Evolutionary conservation across 352 stramenopile species (phyloP), one percentile per base, ranked within the genome.

Genomic region (Phytopythium helicoides): DNA sequence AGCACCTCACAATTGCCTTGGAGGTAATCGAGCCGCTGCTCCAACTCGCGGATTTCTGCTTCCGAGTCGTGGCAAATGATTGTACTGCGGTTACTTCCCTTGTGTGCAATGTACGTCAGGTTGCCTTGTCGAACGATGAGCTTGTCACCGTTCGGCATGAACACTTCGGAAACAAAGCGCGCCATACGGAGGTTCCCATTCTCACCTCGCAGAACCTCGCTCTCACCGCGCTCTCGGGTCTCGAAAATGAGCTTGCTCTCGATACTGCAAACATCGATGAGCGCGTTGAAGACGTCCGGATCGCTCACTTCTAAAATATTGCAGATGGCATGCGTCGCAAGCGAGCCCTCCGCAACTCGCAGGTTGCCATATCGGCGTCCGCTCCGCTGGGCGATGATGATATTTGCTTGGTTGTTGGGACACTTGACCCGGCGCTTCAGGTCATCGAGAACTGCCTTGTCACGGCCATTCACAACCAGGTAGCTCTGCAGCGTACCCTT

Each of bases 101-200:
- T 90, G 56, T 92, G 86, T 3, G 78, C 75, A 60, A 94, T 91
- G 55, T 85, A 94, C 18, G 81, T 73, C 59, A 92, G 60, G 56
- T 94, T 94, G 10, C 81, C 84, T 5, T 58, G 66, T 2, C 84
- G 81, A 36, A 91, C 81, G 39, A 89, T 55, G 46, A 94, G 88
- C 44, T 92, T 92, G 56, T 92, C 80, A 35, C 80, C 81, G 18
- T 56, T 84, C 3, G 77, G 73, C 18, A 94, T 52, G 33, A 76
- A 92, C 9, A 87, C 81, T 54, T 94, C 81, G 0, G 68, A 73
- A 14, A 92, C 78, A 40, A 72, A 81, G 8, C 68, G 74, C 19
- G 73, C 70, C 71, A 92, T 87, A 25, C 68, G 66, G 46, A 86
- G 81, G 38, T 56, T 84, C 3, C 79, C 81, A 41, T 73, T 87